These are phyloP conservation scores for Pseudozyma sp. DNA, from an alignment of 1,284 basidiomycete species.

Conservation along the genomic window DNA sequence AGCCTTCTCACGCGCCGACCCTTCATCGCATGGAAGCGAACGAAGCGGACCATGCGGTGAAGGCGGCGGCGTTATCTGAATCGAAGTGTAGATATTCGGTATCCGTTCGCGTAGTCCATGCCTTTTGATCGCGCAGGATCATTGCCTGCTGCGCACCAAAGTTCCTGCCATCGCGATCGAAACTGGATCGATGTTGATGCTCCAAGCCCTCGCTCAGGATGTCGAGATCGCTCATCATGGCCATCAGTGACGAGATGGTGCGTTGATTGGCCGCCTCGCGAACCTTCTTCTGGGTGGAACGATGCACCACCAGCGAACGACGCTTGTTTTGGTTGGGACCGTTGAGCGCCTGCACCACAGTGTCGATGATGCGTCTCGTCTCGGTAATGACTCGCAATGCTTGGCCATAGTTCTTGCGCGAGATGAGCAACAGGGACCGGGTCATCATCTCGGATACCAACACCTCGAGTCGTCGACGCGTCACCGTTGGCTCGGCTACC, in stretches of 20 bases:
- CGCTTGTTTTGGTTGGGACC: slow-evolving; percentile 36
- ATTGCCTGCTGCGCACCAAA: slow-evolving; percentile 65
- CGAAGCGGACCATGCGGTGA: slow-evolving; percentile 49
- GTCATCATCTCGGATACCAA: slow-evolving; percentile 65
- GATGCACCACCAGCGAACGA: slow-evolving; percentile 24
- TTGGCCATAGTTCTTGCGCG: slow-evolving; percentile 58
- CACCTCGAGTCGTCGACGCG: slow-evolving; percentile 60
- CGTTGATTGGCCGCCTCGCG: slow-evolving; percentile 52
- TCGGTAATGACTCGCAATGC: slow-evolving; percentile 59
- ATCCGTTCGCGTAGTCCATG: slow-evolving; percentile 59
- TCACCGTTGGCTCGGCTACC: slow-evolving; percentile 59
- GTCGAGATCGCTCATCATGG: slow-evolving; percentile 63
- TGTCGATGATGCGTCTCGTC: slow-evolving; percentile 63
- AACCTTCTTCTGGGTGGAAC: slow-evolving; percentile 45
- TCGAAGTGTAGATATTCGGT: slow-evolving; percentile 56
- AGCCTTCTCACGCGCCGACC: not conserved
- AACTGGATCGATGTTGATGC: slow-evolving; percentile 45
- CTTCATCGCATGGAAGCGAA: slow-evolving; percentile 42
- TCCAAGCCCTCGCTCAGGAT: slow-evolving; percentile 58
- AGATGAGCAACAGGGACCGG: slow-evolving; percentile 59
- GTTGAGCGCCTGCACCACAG: slow-evolving; percentile 56
- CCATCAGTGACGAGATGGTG: slow-evolving; percentile 56
- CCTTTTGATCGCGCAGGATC: slow-evolving; percentile 62
- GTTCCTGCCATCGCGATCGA: slow-evolving; percentile 60
- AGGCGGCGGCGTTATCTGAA: slow-evolving; percentile 59